These are phyloP conservation scores for Gentiana macrophylla DNA, from an alignment of 257 asterid species.

Conservation along the genomic window DNA sequence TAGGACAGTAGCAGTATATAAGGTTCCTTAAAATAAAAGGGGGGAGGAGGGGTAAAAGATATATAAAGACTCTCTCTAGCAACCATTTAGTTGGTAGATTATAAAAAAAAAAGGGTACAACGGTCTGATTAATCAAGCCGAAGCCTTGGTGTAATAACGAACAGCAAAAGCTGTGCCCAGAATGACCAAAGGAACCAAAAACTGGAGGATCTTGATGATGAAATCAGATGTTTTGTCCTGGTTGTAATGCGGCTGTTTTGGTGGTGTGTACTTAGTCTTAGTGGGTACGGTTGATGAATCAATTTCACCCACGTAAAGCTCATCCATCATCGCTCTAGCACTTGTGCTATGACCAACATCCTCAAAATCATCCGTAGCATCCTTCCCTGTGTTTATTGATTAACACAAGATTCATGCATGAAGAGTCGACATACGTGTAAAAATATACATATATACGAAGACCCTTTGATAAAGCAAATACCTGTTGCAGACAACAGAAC, in stretches of 20 bases:
- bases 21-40: too few species aligned
- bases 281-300: slow-evolving; percentile 40
- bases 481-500: slow-evolving; percentile 78
- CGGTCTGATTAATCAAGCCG: slow-evolving; percentile 27
- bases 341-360: slow-evolving; percentile 83
- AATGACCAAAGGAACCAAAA: slow-evolving; percentile 64
- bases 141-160: slow-evolving; percentile 63
- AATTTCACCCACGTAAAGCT: slow-evolving; percentile 52
- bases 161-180: slow-evolving; percentile 61
- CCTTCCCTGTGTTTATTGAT: slow-evolving; percentile 44
- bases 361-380: slow-evolving; percentile 80
- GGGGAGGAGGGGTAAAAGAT: too few species aligned
- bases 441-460: not conserved
- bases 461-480: slow-evolving; percentile 10
- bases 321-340: slow-evolving; percentile 59
- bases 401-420: slow-evolving; percentile 2
- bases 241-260: slow-evolving; percentile 43
- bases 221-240: slow-evolving; percentile 58
- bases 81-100: too few species aligned
- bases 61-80: too few species aligned
- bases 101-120: not conserved
- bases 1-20: too few species aligned
- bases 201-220: slow-evolving; percentile 65
- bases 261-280: slow-evolving; percentile 40
- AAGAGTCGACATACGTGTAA: not conserved